phyloP scores from a whole-genome alignment of 176 grass and related monocot species.

The Elymus sibiricus region DNA sequence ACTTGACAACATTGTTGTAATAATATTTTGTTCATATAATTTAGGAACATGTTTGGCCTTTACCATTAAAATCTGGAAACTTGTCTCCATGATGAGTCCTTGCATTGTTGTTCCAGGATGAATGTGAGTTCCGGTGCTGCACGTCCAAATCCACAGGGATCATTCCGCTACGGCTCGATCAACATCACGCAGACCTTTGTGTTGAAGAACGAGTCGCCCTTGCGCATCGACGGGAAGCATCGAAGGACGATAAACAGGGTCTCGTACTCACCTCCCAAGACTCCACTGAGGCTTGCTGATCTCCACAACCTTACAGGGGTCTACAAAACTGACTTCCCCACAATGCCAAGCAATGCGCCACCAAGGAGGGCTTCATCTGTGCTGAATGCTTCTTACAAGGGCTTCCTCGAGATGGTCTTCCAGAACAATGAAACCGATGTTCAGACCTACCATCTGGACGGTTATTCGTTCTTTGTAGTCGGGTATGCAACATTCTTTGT shows the following conservation, averaged over 20 bases:
- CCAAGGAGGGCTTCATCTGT: slow-evolving; percentile 53
- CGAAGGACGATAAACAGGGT: slow-evolving; percentile 69
- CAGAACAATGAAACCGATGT: slow-evolving; percentile 86
- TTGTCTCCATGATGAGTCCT: background rate
- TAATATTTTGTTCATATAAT: background rate
- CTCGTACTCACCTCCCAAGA: slow-evolving; percentile 69
- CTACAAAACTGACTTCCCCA: slow-evolving; percentile 72
- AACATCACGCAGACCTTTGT: slow-evolving; percentile 75
- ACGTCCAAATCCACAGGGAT: slow-evolving; percentile 85
- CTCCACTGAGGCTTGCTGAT: slow-evolving; percentile 82
- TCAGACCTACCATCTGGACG: slow-evolving; percentile 89
- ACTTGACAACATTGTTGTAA: background rate
- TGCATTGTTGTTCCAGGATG: slow-evolving; percentile 53
- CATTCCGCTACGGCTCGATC: slow-evolving; percentile 74
- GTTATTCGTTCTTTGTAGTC: slow-evolving; percentile 91
- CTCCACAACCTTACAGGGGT: slow-evolving; percentile 52
- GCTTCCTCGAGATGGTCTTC: slow-evolving; percentile 91
- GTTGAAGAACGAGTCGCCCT: slow-evolving; percentile 46
- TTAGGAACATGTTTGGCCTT: background rate
- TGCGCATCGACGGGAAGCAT: slow-evolving; percentile 49
- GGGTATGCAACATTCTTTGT: slow-evolving; percentile 47
- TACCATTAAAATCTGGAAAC: background rate
- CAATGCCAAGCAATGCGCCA: slow-evolving; percentile 41
- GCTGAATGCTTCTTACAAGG: slow-evolving; percentile 77
- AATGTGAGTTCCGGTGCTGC: slow-evolving; percentile 79